These are phyloP conservation scores for Xylaria arbuscula DNA, from an alignment of 2,329 filamentous ascomycete genomes.

Conservation along the genomic window DNA sequence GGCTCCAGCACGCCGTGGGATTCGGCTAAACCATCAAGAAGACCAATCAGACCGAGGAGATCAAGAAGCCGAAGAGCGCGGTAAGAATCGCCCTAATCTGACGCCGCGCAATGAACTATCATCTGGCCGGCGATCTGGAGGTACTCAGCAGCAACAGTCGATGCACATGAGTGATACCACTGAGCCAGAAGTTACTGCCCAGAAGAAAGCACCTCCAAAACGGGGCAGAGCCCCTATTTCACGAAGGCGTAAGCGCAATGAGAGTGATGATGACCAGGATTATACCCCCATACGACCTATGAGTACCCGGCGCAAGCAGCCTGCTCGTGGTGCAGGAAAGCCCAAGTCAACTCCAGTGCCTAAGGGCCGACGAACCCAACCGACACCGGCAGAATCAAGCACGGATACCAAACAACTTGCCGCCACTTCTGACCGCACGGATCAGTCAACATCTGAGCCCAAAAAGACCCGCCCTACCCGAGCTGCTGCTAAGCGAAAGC, in stretches of 20 bases:
- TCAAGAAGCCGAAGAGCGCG: background rate
- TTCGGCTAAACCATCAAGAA: constrained; percentile 12
- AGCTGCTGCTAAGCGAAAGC: background rate
- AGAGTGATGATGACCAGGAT: constrained; percentile 6
- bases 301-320: background rate
- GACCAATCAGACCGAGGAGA: constrained; percentile 1
- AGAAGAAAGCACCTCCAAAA: background rate
- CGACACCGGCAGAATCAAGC: background rate
- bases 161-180: background rate
- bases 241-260: background rate
- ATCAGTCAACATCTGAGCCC: background rate
- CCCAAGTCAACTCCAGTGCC: background rate
- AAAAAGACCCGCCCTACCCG: background rate
- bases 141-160: background rate
- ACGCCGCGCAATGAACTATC: background rate
- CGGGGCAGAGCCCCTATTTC: background rate
- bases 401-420: background rate
- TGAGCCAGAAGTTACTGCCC: background rate
- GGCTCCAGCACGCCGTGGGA: background rate
- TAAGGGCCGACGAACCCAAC: background rate
- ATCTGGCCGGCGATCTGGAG: background rate
- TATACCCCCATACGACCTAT: constrained; percentile 7
- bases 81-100: no score
- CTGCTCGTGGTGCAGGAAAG: background rate
- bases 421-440: background rate